phyloP scores from a whole-genome alignment of 78 protist species.

The Dictyostelium firmibasis region DNA sequence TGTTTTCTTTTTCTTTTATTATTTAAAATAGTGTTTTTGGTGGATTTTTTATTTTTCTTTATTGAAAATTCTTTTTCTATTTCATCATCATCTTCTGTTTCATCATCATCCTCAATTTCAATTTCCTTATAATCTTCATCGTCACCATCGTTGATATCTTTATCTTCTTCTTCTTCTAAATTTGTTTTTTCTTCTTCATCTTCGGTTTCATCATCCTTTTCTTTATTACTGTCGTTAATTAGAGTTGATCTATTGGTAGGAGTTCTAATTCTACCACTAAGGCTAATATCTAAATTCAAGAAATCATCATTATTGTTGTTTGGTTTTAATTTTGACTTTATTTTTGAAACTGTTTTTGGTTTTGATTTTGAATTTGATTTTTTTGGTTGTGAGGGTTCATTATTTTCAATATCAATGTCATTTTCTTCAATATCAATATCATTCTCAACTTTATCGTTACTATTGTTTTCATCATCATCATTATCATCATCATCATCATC shows the following conservation, averaged over 20 bases:
- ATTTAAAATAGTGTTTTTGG: background rate
- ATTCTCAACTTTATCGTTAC: background rate
- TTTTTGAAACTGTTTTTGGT: background rate
- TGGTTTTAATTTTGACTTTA: background rate
- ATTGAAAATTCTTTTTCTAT: background rate
- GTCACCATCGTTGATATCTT: background rate
- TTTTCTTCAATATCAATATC: constrained; percentile 12
- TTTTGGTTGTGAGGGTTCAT: background rate
- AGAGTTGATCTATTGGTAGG: background rate
- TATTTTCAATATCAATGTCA: background rate
- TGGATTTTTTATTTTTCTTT: background rate
- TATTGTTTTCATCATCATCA: background rate
- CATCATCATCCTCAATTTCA: background rate
- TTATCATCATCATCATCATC: background rate
- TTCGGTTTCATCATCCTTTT: background rate
- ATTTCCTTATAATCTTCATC: background rate
- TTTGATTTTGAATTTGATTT: background rate
- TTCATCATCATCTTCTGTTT: background rate
- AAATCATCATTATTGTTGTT: background rate
- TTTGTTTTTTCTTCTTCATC: background rate
- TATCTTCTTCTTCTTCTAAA: background rate
- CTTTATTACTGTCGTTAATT: background rate
- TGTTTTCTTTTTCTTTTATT: constrained; percentile 6
- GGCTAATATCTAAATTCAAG: background rate
- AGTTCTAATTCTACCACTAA: constrained; percentile 9